Conservation (phyloP, 2,329 filamentous ascomycete genomes). For the Penicillium sp. region DNA sequence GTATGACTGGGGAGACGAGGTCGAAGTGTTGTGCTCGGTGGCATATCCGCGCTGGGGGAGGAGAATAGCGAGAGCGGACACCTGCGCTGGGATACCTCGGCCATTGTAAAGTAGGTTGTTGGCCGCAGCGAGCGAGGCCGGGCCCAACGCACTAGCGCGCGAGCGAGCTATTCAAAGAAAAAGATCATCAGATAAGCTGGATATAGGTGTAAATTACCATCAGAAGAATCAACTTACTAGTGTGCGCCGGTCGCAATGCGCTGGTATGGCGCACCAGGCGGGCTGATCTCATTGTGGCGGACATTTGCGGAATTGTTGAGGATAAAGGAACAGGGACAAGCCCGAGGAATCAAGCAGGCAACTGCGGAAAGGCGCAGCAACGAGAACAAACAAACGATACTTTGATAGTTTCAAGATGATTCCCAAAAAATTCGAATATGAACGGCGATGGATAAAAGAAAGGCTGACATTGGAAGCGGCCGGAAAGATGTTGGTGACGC, state of each 20-base stretch:
- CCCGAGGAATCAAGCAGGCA: conserved; percentile 31
- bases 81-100: conserved; percentile 51
- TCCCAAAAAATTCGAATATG: not conserved
- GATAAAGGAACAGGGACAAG: conserved; percentile 25
- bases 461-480: conserved; percentile 8
- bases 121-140: conserved; percentile 34
- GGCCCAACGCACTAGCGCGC: conserved; percentile 37
- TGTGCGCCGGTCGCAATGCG: conserved; percentile 36
- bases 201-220: not conserved
- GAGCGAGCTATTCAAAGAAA: conserved; percentile 34
- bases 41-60: conserved; percentile 57
- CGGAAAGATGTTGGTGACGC: conserved; percentile 24
- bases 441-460: not conserved
- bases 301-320: conserved; percentile 40
- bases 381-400: not conserved
- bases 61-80: conserved; percentile 62
- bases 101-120: conserved; percentile 40
- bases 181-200: conserved; percentile 5
- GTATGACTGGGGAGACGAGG: conserved; percentile 55
- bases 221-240: conserved; percentile 28
- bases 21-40: conserved; percentile 60
- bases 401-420: conserved; percentile 12
- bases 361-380: conserved; percentile 23
- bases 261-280: conserved; percentile 43
- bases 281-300: conserved; percentile 45